These are phyloP conservation scores for Camellia oleifera DNA, from an alignment of 179 eudicot species.

Conservation along the genomic window DNA sequence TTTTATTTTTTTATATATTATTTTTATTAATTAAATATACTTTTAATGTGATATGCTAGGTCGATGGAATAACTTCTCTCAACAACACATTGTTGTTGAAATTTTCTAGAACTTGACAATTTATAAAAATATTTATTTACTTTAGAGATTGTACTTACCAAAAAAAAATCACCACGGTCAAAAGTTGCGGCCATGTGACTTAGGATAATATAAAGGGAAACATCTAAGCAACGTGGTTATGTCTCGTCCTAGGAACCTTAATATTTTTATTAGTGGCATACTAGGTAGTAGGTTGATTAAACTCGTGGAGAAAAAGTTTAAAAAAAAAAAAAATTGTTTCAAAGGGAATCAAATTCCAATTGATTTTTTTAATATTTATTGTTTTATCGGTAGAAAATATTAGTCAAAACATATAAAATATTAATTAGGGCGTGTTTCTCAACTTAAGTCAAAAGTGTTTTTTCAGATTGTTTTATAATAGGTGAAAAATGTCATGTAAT, in stretches of 20 bases:
- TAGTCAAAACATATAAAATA: no score
- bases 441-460: no score
- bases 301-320: background rate
- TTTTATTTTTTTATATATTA: no score
- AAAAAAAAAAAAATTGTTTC: background rate
- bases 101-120: background rate
- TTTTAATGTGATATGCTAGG: no score
- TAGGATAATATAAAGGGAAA: background rate
- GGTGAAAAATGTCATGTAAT: no score
- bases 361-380: background rate
- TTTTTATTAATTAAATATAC: background rate
- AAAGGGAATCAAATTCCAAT: background rate
- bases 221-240: background rate
- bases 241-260: background rate
- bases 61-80: no score
- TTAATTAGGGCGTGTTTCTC: no score
- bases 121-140: background rate
- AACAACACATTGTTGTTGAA: background rate
- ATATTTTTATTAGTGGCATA: background rate
- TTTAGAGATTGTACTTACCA: no score
- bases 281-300: background rate
- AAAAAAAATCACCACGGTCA: background rate
- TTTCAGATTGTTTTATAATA: no score
- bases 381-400: no score
- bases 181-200: background rate